Evolutionary conservation across 306 rosid species (phyloP), one percentile per base, ranked within the genome.

Genomic region (Rosa rugosa): DNA sequence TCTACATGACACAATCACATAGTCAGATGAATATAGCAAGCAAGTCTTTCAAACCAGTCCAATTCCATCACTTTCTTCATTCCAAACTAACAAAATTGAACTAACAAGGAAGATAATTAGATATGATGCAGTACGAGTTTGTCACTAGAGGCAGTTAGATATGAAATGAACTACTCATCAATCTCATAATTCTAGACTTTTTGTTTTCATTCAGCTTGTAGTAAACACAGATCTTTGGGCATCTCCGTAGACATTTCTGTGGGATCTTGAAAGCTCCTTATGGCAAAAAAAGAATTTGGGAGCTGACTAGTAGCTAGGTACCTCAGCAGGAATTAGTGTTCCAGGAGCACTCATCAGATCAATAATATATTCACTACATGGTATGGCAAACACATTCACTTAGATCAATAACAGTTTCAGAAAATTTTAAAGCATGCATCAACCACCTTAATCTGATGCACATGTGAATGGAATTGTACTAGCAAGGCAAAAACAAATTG

Each of bases 341-440:
- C 99, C 99, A 70, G 99, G 98, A 79, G 99, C 98, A 81, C 99
- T 98, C 99, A 95, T 95, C 84, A 95, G 85, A 87, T 95, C 99
- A 76, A 95, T 86, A 62, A 95, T 95, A 84, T 91, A 95, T 86
- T 96, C 99, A 88, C 99, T 96, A 93, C 94, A 91, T 68, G 76
- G 75, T 68, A 34, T 71, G 83, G 83, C 42, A 83, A 83, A 85
- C 77, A 68, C 81, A 78, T 78, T 75, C 25, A 73, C 20, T 62
- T 59, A 74, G 47, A 38, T 75, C 73, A 68, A 50, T 54, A 77
- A 56, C 71, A 80, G 83, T 31, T n/a, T 20, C 74, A 77, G 31
- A 59, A 72, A 18, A 47, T 59, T 56, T 54, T 23, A 25, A 5
- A 14, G 34, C 44, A 31, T 74, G 65, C 50, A 73, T 22, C 18